These are phyloP conservation scores for Quercus engelmannii DNA, from an alignment of 306 rosid species.

Conservation along the genomic window DNA sequence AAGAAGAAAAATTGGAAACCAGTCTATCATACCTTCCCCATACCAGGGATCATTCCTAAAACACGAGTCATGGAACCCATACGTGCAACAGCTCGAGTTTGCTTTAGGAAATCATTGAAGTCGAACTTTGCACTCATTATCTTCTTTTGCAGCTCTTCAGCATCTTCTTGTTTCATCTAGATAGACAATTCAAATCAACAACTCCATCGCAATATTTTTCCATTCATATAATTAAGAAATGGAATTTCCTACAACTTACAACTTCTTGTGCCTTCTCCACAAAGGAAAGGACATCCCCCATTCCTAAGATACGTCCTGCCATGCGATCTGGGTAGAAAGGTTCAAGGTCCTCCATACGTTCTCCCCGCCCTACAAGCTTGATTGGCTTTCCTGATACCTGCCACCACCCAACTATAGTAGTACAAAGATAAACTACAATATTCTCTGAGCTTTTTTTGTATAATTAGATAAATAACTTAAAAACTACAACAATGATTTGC, in stretches of 20 bases:
- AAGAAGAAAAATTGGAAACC: background rate
- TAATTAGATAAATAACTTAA: background rate
- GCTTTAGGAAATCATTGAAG: slow-evolving; percentile 95
- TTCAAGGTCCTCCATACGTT: slow-evolving; percentile 98
- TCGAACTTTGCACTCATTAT: slow-evolving; percentile 96
- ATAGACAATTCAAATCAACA: slow-evolving; percentile 18
- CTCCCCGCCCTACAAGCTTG: slow-evolving; percentile 97
- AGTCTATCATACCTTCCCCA: slow-evolving; percentile 73
- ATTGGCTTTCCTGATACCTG: slow-evolving; percentile 99
- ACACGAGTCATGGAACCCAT: slow-evolving; percentile 99
- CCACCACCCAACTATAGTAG: slow-evolving; percentile 16
- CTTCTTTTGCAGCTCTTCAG: slow-evolving; percentile 95
- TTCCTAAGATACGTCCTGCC: slow-evolving; percentile 98
- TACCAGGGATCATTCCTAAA: slow-evolving; percentile 99
- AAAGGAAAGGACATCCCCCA: slow-evolving; percentile 98
- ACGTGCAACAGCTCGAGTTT: slow-evolving; percentile 88
- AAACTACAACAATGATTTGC: no score
- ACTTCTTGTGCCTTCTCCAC: slow-evolving; percentile 99
- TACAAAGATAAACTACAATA: slow-evolving; percentile 1
- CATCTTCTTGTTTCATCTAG: slow-evolving; percentile 96
- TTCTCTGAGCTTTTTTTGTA: background rate
- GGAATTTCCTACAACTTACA: slow-evolving; percentile 47
- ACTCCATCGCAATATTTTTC: background rate
- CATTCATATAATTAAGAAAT: background rate
- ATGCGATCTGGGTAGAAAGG: slow-evolving; percentile 97